Percentiles rank a stretch among this genome's conserved stretches.
These are phyloP conservation scores for Mortierella sp. DNA, from an alignment of 371 early-diverging fungal species.

Conservation along the genomic window DNA sequence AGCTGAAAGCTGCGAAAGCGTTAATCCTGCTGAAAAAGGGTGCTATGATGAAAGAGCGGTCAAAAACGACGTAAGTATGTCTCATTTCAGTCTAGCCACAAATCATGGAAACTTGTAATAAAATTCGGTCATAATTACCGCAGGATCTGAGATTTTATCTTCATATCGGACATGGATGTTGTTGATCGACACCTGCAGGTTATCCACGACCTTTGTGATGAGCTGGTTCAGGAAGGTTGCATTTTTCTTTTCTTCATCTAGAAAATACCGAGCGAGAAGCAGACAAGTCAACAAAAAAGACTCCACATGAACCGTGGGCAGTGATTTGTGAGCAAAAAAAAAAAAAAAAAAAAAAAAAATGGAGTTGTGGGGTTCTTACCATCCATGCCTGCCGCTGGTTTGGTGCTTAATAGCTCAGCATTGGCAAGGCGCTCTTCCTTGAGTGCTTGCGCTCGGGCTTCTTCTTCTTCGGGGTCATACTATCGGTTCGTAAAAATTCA, in stretches of 20 bases:
- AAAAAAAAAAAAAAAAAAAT: background rate
- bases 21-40: slow-evolving; percentile 92
- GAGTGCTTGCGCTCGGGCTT: slow-evolving; percentile 78
- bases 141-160: slow-evolving; percentile 81
- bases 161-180: slow-evolving; percentile 97
- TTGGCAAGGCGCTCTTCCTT: slow-evolving; percentile 89
- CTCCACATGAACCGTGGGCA: background rate
- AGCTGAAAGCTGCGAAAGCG: slow-evolving; percentile 90
- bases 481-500: slow-evolving; percentile 6
- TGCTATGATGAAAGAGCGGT: slow-evolving; percentile 50
- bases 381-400: slow-evolving; percentile 54
- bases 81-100: background rate
- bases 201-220: slow-evolving; percentile 93
- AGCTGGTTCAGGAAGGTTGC: slow-evolving; percentile 86
- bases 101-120: no score
- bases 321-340: background rate
- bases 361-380: slow-evolving; percentile 20
- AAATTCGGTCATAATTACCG: slow-evolving; percentile 27
- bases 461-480: slow-evolving; percentile 86
- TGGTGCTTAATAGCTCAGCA: slow-evolving; percentile 72
- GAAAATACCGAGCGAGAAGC: background rate
- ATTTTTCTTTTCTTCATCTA: slow-evolving; percentile 73
- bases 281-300: background rate
- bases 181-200: slow-evolving; percentile 93
- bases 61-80: background rate